These are phyloP conservation scores for Cupressus sempervirens DNA, from an alignment of 75 land plant species.

Conservation along the genomic window DNA sequence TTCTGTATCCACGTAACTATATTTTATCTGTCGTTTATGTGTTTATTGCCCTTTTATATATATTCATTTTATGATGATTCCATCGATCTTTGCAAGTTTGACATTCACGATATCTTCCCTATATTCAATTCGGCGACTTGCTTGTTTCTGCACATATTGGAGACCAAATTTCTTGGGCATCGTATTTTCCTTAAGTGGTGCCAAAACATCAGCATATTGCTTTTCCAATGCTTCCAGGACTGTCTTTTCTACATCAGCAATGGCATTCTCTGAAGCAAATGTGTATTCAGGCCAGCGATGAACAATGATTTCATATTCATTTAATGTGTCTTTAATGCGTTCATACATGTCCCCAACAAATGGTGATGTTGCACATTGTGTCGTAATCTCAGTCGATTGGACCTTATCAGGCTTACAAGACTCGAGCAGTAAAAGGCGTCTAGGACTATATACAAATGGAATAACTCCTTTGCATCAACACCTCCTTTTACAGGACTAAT, in stretches of 20 bases:
- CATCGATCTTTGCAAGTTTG: too few relatives aligned
- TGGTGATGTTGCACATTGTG: conserved; percentile 62
- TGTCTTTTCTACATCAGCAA: conserved; percentile 93
- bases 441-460: conserved; percentile 65
- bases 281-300: conserved; percentile 92
- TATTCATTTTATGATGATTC: too few relatives aligned
- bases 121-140: conserved; percentile 56
- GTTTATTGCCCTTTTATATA: too few relatives aligned
- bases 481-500: conserved; percentile 70
- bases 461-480: conserved; percentile 86
- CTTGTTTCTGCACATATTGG: conserved; percentile 84
- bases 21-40: too few relatives aligned
- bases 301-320: conserved; percentile 80
- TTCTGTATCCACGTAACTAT: too few relatives aligned
- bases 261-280: conserved; percentile 64
- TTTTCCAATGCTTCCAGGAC: conserved; percentile 77
- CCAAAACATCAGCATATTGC: conserved; percentile 85
- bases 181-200: conserved; percentile 75
- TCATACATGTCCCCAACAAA: conserved; percentile 92
- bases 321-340: conserved; percentile 67
- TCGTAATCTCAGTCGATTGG: conserved; percentile 61
- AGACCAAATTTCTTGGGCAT: conserved; percentile 69
- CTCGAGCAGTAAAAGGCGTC: conserved; percentile 63
- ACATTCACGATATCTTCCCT: too few relatives aligned
- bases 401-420: conserved; percentile 84